Percentiles rank a stretch among this genome's conserved stretches.
Conservation (phyloP, 2,329 filamentous ascomycete species). For the Cercospora sojina region DNA sequence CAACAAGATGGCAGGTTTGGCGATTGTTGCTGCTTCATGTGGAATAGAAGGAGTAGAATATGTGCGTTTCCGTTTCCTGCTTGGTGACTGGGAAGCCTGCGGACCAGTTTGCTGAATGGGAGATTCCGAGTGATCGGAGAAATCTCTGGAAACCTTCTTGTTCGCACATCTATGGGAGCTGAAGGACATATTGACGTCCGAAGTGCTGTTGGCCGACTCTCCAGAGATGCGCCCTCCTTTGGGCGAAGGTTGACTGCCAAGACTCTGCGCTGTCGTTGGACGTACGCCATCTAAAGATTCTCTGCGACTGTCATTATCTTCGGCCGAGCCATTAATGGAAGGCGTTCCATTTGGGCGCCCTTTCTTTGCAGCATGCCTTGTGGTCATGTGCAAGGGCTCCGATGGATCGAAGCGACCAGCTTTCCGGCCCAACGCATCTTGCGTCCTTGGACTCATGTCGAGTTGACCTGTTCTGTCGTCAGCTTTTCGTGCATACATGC, state of each 20-base stretch:
- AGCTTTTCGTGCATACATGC: conserved; percentile 1
- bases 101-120: not conserved
- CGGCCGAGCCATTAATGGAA: conserved; percentile 31
- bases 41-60: conserved; percentile 17
- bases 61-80: conserved; percentile 34
- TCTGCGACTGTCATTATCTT: conserved; percentile 28
- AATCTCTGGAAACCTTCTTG: not conserved
- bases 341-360: conserved; percentile 21
- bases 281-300: conserved; percentile 29
- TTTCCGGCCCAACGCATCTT: conserved; percentile 9
- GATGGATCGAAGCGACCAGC: conserved; percentile 46
- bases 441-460: conserved; percentile 14
- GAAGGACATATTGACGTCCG: conserved; percentile 19
- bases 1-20: not conserved
- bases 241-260: conserved; percentile 28
- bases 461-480: conserved; percentile 2
- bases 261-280: conserved; percentile 29
- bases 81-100: conserved; percentile 22
- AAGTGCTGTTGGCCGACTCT: conserved; percentile 19
- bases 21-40: conserved; percentile 1
- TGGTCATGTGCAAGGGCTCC: conserved; percentile 52
- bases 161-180: conserved; percentile 14
- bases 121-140: conserved; percentile 10
- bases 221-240: conserved; percentile 25
- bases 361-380: conserved; percentile 36